phyloP scores from a whole-genome alignment of 441 rosid species.

The Melastoma candidum region DNA sequence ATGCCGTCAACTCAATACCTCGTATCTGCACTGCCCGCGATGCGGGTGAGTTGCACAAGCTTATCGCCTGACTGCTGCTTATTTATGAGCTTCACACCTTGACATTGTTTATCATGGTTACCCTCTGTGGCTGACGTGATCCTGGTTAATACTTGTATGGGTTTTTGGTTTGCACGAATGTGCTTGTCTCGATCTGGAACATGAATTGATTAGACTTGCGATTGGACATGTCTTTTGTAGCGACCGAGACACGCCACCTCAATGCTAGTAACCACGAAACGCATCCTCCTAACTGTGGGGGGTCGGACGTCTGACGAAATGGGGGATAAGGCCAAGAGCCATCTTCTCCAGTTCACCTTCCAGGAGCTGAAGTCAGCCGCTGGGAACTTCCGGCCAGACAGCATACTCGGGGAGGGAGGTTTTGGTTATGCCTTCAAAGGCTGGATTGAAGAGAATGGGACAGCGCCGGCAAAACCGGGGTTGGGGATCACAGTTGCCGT shows the following conservation, averaged over 20 bases:
- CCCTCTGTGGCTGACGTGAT: too few species aligned
- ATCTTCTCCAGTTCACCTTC: constrained; percentile 38
- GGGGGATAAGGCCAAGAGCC: constrained; percentile 26
- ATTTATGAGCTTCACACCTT: background rate
- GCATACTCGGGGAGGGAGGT: constrained; percentile 52
- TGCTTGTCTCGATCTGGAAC: background rate
- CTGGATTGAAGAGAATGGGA: constrained; percentile 45
- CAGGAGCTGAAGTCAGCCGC: constrained; percentile 47
- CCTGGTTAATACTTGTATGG: too few species aligned
- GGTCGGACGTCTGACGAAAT: constrained; percentile 30
- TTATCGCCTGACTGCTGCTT: background rate
- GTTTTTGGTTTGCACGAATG: too few species aligned
- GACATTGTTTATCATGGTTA: too few species aligned
- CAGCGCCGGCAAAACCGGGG: constrained; percentile 40
- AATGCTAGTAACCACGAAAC: constrained; percentile 63
- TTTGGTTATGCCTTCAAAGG: constrained; percentile 45
- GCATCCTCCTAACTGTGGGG: constrained; percentile 40
- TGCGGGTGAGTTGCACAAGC: constrained; percentile 32
- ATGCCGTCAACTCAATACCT: constrained; percentile 48
- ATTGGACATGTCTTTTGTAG: constrained; percentile 24
- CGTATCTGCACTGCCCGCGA: constrained; percentile 67
- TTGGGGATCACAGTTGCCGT: constrained; percentile 43
- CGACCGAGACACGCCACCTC: constrained; percentile 51
- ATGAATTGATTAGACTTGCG: constrained; percentile 1
- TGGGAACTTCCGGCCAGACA: constrained; percentile 42